Evolutionary conservation across 805 yeast species (phyloP), one percentile per base, ranked within the genome.

Genomic region (Kazachstania viticola): DNA sequence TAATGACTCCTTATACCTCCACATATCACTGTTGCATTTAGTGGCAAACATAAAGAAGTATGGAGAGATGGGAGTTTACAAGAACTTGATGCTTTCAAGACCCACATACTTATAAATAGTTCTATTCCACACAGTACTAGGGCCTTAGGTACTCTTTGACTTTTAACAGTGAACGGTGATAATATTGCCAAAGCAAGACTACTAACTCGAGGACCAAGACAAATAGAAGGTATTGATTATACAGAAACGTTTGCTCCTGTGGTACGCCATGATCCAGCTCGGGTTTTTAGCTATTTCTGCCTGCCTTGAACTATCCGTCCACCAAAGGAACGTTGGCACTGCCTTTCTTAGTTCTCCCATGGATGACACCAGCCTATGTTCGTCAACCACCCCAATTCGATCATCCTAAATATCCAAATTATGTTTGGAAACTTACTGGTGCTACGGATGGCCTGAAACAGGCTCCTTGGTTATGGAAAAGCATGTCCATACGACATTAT

Each of bases 181-280:
- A 35, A 31, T 12, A 12, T 19, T 8, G 31, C 45, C 12, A 49
- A 48, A 26, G 52, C 54, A 9, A 24, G 55, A 9, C 25, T 49
- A 8, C 55, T 49, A 5, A 50, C 48, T 12, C 34, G 46, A 31
- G 56, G 52, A 3, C 40, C 33, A 27, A 30, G 35, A 5, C 54
- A 48, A 28, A 27, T 19, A 5, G 33, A 31, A 11, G 52, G 52
- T 14, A 35, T 48, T 16, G 46, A 49, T 32, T 50, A 46, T 30
- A 18, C 31, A 5, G 53, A 44, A 28, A 45, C 48, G 3, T 48
- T 44, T 33, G 44, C 55, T 12, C 49, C 53, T 7, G 54, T 47
- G 14, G 34, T 46, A 14, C 29, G 47, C 2, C 41, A 39, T 35
- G 45, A 44, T 6, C 27, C 35, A 8, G 37, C 36, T 14, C 22